Evolutionary conservation across 352 stramenopile genomes (phyloP).

Genomic region (Peronospora farinosa): DNA sequence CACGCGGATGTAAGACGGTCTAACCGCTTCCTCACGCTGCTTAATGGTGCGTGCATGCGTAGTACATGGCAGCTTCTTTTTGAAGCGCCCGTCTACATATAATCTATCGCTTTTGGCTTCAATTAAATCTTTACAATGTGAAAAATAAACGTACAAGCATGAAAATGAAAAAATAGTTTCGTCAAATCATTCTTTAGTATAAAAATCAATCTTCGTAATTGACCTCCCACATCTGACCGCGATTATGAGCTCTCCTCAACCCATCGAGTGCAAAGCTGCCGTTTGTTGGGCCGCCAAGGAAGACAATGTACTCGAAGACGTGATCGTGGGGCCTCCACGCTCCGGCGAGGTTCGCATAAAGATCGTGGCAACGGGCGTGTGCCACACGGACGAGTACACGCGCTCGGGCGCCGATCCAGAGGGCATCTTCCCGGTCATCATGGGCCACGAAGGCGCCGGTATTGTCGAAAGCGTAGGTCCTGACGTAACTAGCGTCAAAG

Average conservation of each 20-base stretch:
- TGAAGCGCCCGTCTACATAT: too few species aligned
- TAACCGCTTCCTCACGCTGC: too few species aligned
- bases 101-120: too few species aligned
- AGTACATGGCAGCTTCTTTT: too few species aligned
- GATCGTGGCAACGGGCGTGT: constrained; percentile 80
- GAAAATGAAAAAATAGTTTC: too few species aligned
- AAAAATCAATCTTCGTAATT: too few species aligned
- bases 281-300: constrained; percentile 85
- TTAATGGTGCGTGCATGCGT: too few species aligned
- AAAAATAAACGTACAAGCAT: too few species aligned
- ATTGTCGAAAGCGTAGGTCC: constrained; percentile 79
- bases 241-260: constrained; percentile 49
- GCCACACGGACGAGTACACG: constrained; percentile 86
- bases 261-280: constrained; percentile 87
- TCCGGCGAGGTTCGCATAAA: constrained; percentile 77
- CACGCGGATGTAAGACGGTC: too few species aligned
- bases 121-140: too few species aligned
- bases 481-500: constrained; percentile 72
- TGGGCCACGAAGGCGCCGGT: constrained; percentile 80
- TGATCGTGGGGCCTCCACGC: constrained; percentile 59
- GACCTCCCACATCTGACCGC: too few species aligned
- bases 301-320: constrained; percentile 77
- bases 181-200: too few species aligned
- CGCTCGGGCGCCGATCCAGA: constrained; percentile 73
- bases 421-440: constrained; percentile 82